phyloP scores from a whole-genome alignment of 495 filamentous ascomycete species.

The Amorphotheca resinae region DNA sequence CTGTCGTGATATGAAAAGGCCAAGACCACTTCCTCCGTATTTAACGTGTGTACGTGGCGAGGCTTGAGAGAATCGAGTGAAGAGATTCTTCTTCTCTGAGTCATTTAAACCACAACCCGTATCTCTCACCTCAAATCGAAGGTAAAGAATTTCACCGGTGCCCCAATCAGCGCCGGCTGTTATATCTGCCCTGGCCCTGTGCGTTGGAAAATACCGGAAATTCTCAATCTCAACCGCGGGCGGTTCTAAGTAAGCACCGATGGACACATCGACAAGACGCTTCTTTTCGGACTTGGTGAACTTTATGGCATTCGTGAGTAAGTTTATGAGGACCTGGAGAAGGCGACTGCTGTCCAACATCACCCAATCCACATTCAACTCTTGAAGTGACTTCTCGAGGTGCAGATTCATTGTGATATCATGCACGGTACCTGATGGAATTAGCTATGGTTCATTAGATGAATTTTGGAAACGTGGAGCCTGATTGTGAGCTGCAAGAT shows the following conservation, averaged over 20 bases:
- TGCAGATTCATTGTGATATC: constrained; percentile 55
- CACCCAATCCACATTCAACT: constrained; percentile 58
- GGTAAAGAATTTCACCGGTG: constrained; percentile 35
- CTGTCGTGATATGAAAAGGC: constrained; percentile 67
- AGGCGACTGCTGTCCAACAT: constrained; percentile 64
- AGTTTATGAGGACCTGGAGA: constrained; percentile 65
- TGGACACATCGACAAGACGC: constrained; percentile 50
- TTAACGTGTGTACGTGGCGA: constrained; percentile 61
- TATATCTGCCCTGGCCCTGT: constrained; percentile 31
- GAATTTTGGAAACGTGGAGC: too few species aligned
- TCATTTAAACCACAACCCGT: constrained; percentile 45
- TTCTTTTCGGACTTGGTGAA: constrained; percentile 46
- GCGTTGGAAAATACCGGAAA: constrained; percentile 42
- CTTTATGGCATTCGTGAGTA: constrained; percentile 70
- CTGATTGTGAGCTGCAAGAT: too few species aligned
- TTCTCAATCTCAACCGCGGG: constrained; percentile 28
- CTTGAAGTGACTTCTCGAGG: constrained; percentile 47
- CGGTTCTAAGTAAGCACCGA: constrained; percentile 48
- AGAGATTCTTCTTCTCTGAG: constrained; percentile 44
- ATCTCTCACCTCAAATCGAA: constrained; percentile 46
- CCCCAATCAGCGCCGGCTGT: constrained; percentile 48
- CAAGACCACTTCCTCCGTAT: constrained; percentile 74
- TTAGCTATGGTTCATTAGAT: too few species aligned
- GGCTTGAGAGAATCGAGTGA: constrained; percentile 50
- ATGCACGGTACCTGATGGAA: too few species aligned